Evolutionary conservation across 2,329 filamentous ascomycete genomes (phyloP), one percentile per base, ranked within the genome.

Genomic region (Ophiostoma sp.): DNA sequence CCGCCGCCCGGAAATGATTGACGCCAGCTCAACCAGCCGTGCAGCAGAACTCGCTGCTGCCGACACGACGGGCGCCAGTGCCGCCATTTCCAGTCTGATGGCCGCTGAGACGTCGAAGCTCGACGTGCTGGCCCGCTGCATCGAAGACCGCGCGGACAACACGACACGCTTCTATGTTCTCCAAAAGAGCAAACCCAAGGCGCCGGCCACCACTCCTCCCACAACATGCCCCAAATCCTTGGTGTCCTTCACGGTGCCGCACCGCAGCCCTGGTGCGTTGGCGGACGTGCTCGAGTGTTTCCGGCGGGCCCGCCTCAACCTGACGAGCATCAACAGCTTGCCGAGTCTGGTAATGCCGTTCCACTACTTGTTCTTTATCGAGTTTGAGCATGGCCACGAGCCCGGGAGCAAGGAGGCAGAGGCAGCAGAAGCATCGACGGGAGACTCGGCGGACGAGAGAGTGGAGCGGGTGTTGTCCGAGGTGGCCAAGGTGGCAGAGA

Each of bases 301-400:
- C 83, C 90, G 90, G 76, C 85, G 84, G 8, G 87, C 89, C 77
- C 87, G 87, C 5, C 85, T 98, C 73, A 97, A 98, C 80, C 84
- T 98, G 77, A 98, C 95, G 39, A 95, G 92, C 80, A 97, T 98
- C 81, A 95, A 94, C 80, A 94, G 93, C 76, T 84, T 95, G 76
- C 95, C 95, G 5, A 94, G 93, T 78, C 87, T 92, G 72, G 84
- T 87, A 52, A 83, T 85, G 77, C 89, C 92, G 25, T 98, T 97
- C 89, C 91, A 97, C 80, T 98, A 98, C 83, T 88, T 98, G 50
- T 98, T 98, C 83, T 95, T 98, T 80, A 91, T 98, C 39, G 95
- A 98, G 84, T 94, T 97, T 78, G 88, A 92, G 80, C 91, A 92
- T 1, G 87, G 89, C 57, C 57, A 66, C n/a, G 66, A 55, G 80